These are phyloP conservation scores for Metrosideros polymorpha DNA, from an alignment of 441 rosid genomes.

Conservation along the genomic window DNA sequence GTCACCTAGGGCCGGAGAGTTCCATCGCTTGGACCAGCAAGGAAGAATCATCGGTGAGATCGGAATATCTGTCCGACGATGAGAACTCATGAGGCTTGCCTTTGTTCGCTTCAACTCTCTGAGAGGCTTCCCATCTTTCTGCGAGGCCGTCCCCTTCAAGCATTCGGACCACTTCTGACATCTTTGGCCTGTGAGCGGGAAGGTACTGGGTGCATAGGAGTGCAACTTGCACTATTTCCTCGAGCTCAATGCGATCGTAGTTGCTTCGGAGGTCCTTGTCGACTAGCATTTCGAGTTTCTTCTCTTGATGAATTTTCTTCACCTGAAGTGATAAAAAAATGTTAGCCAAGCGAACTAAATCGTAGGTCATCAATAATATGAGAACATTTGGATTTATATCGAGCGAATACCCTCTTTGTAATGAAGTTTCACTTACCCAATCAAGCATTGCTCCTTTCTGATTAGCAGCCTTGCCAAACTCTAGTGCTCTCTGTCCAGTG, in stretches of 20 bases:
- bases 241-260: conserved; percentile 74
- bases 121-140: conserved; percentile 95
- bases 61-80: conserved; percentile 63
- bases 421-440: neutral
- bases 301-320: conserved; percentile 76
- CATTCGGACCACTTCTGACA: conserved; percentile 94
- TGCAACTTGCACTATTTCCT: conserved; percentile 83
- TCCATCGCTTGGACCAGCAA: conserved; percentile 86
- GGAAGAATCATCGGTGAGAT: conserved; percentile 77
- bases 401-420: neutral
- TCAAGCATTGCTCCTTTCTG: conserved; percentile 15
- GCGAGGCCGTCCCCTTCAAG: conserved; percentile 94
- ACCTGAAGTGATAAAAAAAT: neutral
- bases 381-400: neutral
- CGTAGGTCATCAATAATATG: neutral
- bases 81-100: conserved; percentile 47
- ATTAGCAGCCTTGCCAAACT: conserved; percentile 11
- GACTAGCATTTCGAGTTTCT: conserved; percentile 66
- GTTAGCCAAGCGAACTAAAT: neutral
- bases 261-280: conserved; percentile 75
- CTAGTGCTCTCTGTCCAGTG: conserved; percentile 11
- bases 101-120: conserved; percentile 51
- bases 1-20: conserved; percentile 89
- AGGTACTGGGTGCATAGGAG: conserved; percentile 74
- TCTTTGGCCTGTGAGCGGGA: conserved; percentile 84